Evolutionary conservation across 441 rosid genomes (phyloP).

Genomic region (Bocquillonia castaneifolia): DNA sequence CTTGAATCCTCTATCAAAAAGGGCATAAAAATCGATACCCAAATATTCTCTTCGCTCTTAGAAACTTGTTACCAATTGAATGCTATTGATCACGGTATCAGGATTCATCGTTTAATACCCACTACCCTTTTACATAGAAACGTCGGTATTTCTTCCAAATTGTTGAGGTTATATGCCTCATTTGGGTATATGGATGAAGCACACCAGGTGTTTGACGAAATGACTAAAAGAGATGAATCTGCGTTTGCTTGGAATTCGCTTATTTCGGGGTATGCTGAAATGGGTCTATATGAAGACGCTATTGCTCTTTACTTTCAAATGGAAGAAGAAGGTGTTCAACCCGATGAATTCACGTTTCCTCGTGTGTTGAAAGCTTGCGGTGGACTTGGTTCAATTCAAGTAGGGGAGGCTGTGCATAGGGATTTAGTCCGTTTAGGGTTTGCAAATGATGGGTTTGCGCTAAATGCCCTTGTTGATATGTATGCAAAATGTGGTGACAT

Average conservation of each 20-base stretch:
- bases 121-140: conserved; percentile 42
- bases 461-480: conserved; percentile 80
- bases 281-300: conserved; percentile 68
- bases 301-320: conserved; percentile 82
- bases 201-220: conserved; percentile 75
- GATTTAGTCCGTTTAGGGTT: conserved; percentile 65
- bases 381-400: conserved; percentile 61
- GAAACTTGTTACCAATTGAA: conserved; percentile 61
- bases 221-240: conserved; percentile 44
- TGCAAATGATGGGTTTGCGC: conserved; percentile 49
- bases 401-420: conserved; percentile 78
- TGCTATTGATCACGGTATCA: conserved; percentile 51
- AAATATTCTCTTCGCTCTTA: conserved; percentile 61
- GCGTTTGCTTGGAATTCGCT: conserved; percentile 94
- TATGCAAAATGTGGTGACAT: conserved; percentile 90
- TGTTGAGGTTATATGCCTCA: conserved; percentile 56
- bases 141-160: conserved; percentile 55
- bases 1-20: conserved; percentile 48
- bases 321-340: conserved; percentile 76
- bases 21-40: conserved; percentile 49
- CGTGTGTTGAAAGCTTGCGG: conserved; percentile 74
- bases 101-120: conserved; percentile 61
- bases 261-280: conserved; percentile 65
- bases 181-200: conserved; percentile 57
- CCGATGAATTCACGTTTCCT: conserved; percentile 76